Conservation (phyloP, 2,329 filamentous ascomycete species). For the Pseudopyrenochaeta lycopersici region DNA sequence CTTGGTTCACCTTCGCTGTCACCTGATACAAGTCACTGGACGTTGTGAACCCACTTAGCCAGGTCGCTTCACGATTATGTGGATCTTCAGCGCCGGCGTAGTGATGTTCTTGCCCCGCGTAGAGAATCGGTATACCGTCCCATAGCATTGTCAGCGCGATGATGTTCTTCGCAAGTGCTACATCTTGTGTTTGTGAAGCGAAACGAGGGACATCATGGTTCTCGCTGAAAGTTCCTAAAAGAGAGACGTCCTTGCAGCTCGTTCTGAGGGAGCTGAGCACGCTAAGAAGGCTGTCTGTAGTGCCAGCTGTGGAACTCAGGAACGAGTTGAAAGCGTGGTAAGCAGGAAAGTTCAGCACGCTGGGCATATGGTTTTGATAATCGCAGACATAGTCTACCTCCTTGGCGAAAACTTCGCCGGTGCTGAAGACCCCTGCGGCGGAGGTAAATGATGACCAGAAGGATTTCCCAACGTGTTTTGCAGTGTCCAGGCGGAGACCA, state of each 20-base stretch:
- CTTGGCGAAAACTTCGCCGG: slow-evolving; percentile 48
- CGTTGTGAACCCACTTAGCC: slow-evolving; percentile 53
- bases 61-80: slow-evolving; percentile 51
- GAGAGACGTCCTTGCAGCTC: slow-evolving; percentile 49
- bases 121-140: slow-evolving; percentile 56
- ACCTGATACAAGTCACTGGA: slow-evolving; percentile 50
- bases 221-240: slow-evolving; percentile 51
- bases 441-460: slow-evolving; percentile 49
- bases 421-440: slow-evolving; percentile 48
- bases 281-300: slow-evolving; percentile 51
- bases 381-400: slow-evolving; percentile 43
- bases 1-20: slow-evolving; percentile 51
- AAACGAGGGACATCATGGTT: slow-evolving; percentile 56
- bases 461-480: slow-evolving; percentile 47
- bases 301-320: slow-evolving; percentile 46
- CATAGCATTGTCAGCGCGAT: slow-evolving; percentile 50
- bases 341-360: slow-evolving; percentile 49
- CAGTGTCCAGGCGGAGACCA: slow-evolving; percentile 51
- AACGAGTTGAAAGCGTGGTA: slow-evolving; percentile 51
- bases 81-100: slow-evolving; percentile 48
- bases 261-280: slow-evolving; percentile 37
- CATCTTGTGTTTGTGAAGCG: slow-evolving; percentile 47
- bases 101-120: slow-evolving; percentile 55
- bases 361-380: slow-evolving; percentile 44
- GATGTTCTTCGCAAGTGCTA: slow-evolving; percentile 50